These are phyloP conservation scores for Pyrrhoderma lamaoense DNA, from an alignment of 1,284 basidiomycete species.

Conservation along the genomic window DNA sequence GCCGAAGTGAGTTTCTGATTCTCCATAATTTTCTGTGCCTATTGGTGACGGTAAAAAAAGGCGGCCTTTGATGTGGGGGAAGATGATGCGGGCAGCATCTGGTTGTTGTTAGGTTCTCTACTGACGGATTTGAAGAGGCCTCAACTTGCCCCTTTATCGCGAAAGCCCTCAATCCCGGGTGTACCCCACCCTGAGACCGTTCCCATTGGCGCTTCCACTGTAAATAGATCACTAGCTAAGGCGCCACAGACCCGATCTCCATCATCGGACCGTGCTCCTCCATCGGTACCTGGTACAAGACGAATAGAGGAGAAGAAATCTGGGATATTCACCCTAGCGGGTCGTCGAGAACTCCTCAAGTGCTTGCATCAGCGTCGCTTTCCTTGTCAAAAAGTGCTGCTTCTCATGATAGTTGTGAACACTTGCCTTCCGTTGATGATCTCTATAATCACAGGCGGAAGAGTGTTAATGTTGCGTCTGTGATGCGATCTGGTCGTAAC, in stretches of 20 bases:
- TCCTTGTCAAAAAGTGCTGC: neutral
- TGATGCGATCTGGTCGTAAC: neutral
- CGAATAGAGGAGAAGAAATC: neutral
- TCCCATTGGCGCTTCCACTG: slow-evolving; percentile 34
- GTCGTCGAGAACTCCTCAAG: neutral
- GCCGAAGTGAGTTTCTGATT: slow-evolving; percentile 39
- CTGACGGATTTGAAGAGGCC: slow-evolving; percentile 42
- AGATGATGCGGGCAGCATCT: slow-evolving; percentile 57
- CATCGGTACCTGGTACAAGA: slow-evolving; percentile 1
- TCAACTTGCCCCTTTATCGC: slow-evolving; percentile 26
- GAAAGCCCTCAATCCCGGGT: slow-evolving; percentile 22
- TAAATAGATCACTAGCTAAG: slow-evolving; percentile 12
- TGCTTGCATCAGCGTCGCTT: slow-evolving; percentile 1
- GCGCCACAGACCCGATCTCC: slow-evolving; percentile 16
- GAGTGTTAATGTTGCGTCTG: slow-evolving; percentile 8
- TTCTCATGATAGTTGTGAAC: neutral
- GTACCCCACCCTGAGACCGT: slow-evolving; percentile 37
- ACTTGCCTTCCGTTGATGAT: neutral
- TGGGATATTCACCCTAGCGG: neutral
- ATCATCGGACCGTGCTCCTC: slow-evolving; percentile 16
- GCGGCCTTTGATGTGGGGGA: slow-evolving; percentile 55
- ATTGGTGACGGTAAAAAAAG: slow-evolving; percentile 28
- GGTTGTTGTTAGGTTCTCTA: slow-evolving; percentile 58
- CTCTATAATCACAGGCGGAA: slow-evolving; percentile 3
- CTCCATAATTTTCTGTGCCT: slow-evolving; percentile 10